These are phyloP conservation scores for Diutina catenulata DNA, from an alignment of 1,139 yeast genomes.

Conservation along the genomic window DNA sequence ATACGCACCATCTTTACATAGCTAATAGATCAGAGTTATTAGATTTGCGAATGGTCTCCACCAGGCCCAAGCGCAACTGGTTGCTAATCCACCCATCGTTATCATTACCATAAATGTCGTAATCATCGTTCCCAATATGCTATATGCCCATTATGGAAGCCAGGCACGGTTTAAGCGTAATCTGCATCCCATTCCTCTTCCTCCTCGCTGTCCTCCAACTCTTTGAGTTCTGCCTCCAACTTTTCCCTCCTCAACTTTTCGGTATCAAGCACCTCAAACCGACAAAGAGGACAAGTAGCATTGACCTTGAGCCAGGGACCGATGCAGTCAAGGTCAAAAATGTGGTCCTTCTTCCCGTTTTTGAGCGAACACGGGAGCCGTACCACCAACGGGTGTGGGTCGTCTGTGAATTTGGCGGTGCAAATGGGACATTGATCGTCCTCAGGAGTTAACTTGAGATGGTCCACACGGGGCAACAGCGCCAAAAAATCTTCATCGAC, in stretches of 20 bases:
- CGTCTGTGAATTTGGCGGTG: slow-evolving; percentile 59
- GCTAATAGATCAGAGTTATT: too few relatives aligned
- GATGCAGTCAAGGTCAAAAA: slow-evolving; percentile 81
- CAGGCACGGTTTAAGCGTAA: slow-evolving; percentile 39
- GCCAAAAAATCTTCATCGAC: slow-evolving; percentile 65
- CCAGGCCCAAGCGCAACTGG: too few relatives aligned
- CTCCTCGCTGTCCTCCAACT: slow-evolving; percentile 48
- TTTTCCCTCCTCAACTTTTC: slow-evolving; percentile 30
- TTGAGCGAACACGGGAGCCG: slow-evolving; percentile 55
- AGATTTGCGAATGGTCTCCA: too few relatives aligned
- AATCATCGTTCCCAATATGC: too few relatives aligned
- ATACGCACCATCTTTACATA: too few relatives aligned
- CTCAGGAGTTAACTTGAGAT: slow-evolving; percentile 39
- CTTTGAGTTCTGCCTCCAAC: slow-evolving; percentile 25
- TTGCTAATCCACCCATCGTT: too few relatives aligned
- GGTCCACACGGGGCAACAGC: slow-evolving; percentile 61
- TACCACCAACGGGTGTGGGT: slow-evolving; percentile 71
- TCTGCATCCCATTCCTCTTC: slow-evolving; percentile 55
- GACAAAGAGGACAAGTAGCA: slow-evolving; percentile 80
- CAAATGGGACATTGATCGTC: slow-evolving; percentile 71
- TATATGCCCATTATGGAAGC: too few relatives aligned
- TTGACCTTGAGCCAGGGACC: slow-evolving; percentile 79
- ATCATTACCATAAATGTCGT: too few relatives aligned
- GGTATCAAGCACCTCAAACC: slow-evolving; percentile 49
- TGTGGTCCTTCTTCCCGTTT: slow-evolving; percentile 34